phyloP scores from a whole-genome alignment of 306 rosid species.

The Dicorynia guianensis region DNA sequence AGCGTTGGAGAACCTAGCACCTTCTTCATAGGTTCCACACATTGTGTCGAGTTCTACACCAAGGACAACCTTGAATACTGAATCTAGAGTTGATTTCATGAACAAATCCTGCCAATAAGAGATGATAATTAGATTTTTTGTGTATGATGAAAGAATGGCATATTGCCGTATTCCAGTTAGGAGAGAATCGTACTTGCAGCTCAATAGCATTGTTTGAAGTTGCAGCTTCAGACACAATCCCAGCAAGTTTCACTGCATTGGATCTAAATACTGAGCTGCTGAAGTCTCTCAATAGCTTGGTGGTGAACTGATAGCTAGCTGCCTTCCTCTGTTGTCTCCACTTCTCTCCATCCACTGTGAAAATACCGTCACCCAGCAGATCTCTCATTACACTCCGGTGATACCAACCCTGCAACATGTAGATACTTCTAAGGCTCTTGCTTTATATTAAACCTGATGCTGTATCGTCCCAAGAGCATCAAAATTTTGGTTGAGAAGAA shows the following conservation, averaged over 20 bases:
- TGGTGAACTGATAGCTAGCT: conserved; percentile 57
- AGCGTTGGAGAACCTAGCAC: conserved; percentile 22
- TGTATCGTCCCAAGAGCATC: too few relatives aligned
- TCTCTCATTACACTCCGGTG: conserved; percentile 53
- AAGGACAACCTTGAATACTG: conserved; percentile 25
- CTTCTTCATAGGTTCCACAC: conserved; percentile 35
- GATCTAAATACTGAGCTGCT: conserved; percentile 29
- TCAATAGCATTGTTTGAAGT: conserved; percentile 44
- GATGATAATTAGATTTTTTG: not conserved
- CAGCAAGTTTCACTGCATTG: conserved; percentile 53
- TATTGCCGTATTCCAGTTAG: too few relatives aligned
- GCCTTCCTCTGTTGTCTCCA: conserved; percentile 58
- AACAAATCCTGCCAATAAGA: conserved; percentile 33
- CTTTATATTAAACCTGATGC: too few relatives aligned
- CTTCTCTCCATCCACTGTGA: conserved; percentile 42
- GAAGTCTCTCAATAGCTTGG: conserved; percentile 54
- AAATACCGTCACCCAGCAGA: conserved; percentile 70
- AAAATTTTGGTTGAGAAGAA: too few relatives aligned
- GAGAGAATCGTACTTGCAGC: conserved; percentile 43
- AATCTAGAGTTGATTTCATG: conserved; percentile 34
- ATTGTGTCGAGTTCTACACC: conserved; percentile 31
- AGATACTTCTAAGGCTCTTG: too few relatives aligned
- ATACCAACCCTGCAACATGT: conserved; percentile 43
- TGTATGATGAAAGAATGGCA: too few relatives aligned
- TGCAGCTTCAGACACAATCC: conserved; percentile 44